A percentile compares a stretch with the other conserved stretches of the same genome.
phyloP scores from a whole-genome alignment of 2,329 filamentous ascomycete genomes.

The Phialophora tarda region DNA sequence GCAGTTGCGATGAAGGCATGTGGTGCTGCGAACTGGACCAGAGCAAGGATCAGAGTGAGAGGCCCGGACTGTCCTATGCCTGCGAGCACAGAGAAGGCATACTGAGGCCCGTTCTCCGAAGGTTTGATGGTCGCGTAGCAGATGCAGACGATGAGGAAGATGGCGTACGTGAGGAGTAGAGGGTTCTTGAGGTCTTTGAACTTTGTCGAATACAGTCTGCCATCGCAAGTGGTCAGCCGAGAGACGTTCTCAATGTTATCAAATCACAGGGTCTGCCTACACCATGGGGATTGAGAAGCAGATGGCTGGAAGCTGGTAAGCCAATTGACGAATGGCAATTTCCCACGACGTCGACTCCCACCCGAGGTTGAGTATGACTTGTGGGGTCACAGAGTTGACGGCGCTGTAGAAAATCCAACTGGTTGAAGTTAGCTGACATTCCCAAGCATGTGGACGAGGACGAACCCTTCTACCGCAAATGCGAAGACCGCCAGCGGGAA shows the following conservation, averaged over 20 bases:
- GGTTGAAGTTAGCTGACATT: conserved; percentile 1
- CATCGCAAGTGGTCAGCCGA: not conserved
- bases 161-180: conserved; percentile 52
- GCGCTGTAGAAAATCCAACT: conserved; percentile 58
- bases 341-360: conserved; percentile 55
- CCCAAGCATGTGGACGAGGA: not conserved
- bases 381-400: conserved; percentile 58
- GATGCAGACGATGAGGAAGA: conserved; percentile 54
- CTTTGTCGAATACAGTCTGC: conserved; percentile 51
- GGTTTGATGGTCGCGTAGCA: conserved; percentile 55
- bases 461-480: conserved; percentile 59
- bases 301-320: conserved; percentile 50
- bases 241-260: not conserved
- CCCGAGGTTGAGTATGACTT: conserved; percentile 57
- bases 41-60: conserved; percentile 56
- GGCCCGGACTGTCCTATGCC: conserved; percentile 58
- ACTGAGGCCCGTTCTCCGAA: conserved; percentile 51
- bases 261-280: not conserved
- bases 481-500: conserved; percentile 62
- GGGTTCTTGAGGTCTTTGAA: conserved; percentile 57
- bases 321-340: conserved; percentile 50
- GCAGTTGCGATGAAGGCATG: conserved; percentile 60
- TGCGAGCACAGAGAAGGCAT: conserved; percentile 54
- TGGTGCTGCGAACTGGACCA: conserved; percentile 59
- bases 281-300: conserved; percentile 50